phyloP scores from a whole-genome alignment of 2,329 filamentous ascomycete genomes.

The Aspergillus hortae region DNA sequence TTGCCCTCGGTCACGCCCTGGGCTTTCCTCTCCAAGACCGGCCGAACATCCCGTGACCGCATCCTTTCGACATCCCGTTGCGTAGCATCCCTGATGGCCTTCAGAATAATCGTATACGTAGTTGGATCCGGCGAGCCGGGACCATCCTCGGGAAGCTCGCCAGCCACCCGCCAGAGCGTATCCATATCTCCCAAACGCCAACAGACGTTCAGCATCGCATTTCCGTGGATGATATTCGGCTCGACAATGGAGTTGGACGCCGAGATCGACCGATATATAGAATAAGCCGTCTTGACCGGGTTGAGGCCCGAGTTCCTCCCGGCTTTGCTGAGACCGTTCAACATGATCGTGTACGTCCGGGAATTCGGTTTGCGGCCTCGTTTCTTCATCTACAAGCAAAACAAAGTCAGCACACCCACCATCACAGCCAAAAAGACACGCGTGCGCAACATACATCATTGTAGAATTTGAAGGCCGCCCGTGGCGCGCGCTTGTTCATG shows the following conservation, averaged over 20 bases:
- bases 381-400: conserved; percentile 78
- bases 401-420: conserved; percentile 9
- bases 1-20: conserved; percentile 62
- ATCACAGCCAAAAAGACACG: neutral
- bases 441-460: conserved; percentile 66
- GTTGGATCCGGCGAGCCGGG: conserved; percentile 61
- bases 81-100: conserved; percentile 61
- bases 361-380: conserved; percentile 74
- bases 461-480: conserved; percentile 72
- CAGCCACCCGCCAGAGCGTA: conserved; percentile 70
- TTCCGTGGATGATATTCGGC: conserved; percentile 78
- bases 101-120: conserved; percentile 81
- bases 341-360: conserved; percentile 78
- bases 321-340: conserved; percentile 68
- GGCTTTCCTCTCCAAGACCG: conserved; percentile 24
- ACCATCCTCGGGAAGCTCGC: conserved; percentile 65
- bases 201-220: conserved; percentile 83
- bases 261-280: conserved; percentile 73
- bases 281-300: conserved; percentile 65
- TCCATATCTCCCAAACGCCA: conserved; percentile 72
- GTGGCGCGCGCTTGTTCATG: conserved; percentile 58
- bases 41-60: conserved; percentile 26
- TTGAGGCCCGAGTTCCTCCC: conserved; percentile 49
- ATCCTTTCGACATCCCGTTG: conserved; percentile 28
- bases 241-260: conserved; percentile 60